Percentiles rank a stretch among this genome's conserved stretches.
These are phyloP conservation scores for Ceratobasidium sp. DNA, from an alignment of 1,284 basidiomycete species.

Conservation along the genomic window DNA sequence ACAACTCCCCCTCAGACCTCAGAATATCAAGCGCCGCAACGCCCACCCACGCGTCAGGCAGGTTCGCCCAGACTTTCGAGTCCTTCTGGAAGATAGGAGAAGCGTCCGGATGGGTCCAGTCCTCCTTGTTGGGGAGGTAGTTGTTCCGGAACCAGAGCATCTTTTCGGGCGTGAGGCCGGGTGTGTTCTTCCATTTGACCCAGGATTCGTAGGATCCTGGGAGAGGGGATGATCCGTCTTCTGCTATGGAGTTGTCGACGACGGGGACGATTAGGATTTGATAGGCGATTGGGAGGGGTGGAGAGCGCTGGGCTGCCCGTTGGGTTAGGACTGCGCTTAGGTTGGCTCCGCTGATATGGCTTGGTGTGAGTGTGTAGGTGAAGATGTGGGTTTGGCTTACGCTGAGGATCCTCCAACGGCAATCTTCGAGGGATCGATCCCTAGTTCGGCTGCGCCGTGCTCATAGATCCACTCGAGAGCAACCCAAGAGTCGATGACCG, in stretches of 20 bases:
- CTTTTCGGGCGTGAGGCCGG: slow-evolving; percentile 67
- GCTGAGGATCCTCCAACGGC: slow-evolving; percentile 76
- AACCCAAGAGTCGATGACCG: slow-evolving; percentile 76
- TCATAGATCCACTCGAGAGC: slow-evolving; percentile 70
- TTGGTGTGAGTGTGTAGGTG: neutral
- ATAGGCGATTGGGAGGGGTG: slow-evolving; percentile 68
- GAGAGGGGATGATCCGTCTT: slow-evolving; percentile 22
- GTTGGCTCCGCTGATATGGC: slow-evolving; percentile 65
- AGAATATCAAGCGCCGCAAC: slow-evolving; percentile 75
- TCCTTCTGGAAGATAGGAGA: slow-evolving; percentile 75
- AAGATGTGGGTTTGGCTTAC: slow-evolving; percentile 52
- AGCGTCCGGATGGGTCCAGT: slow-evolving; percentile 71
- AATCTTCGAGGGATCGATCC: slow-evolving; percentile 58
- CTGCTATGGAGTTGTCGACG: slow-evolving; percentile 66
- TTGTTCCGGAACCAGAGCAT: slow-evolving; percentile 79
- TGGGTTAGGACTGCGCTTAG: slow-evolving; percentile 73
- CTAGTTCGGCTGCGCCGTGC: slow-evolving; percentile 58
- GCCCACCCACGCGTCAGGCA: slow-evolving; percentile 71
- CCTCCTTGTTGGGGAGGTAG: slow-evolving; percentile 70
- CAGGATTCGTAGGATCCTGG: slow-evolving; percentile 59
- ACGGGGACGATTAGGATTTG: slow-evolving; percentile 77
- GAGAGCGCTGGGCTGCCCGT: slow-evolving; percentile 63
- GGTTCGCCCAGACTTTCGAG: slow-evolving; percentile 59
- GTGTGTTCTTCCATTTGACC: slow-evolving; percentile 67
- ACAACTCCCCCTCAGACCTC: slow-evolving; percentile 71